Evolutionary conservation across 2,329 filamentous ascomycete genomes (phyloP), one percentile per base, ranked within the genome.

Genomic region (Huntiella savannae): DNA sequence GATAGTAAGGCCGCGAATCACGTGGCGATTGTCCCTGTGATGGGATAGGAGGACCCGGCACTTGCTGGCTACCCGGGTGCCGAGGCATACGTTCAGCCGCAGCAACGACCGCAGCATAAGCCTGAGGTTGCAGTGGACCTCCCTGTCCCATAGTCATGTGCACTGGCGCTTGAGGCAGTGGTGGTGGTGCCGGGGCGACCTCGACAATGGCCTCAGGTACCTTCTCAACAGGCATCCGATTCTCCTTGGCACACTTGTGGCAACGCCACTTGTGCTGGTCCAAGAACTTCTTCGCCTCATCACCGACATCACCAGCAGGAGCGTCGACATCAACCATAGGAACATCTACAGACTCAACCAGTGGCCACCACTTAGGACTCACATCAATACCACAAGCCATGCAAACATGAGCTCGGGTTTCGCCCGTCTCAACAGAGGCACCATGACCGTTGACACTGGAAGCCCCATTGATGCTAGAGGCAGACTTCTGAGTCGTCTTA

Each of bases 301-400:
- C 63, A 40, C 71, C 69, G 45, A 73, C 60, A 36, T 34, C 34
- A 10, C 35, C 13, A 37, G 57, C 60, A 38, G 66, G 69, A 22
- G 64, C 60, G 52, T 69, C 65, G 4, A 68, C 73, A 53, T 70
- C 75, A 40, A 60, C 67, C 38, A 70, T 63, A 52, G 63, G 65
- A 43, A 62, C 70, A 55, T 71, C 70, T 52, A 72, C 67, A 0
- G 58, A 57, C 51, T 67, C 62, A 53, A 72, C 65, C 46, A 73
- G 70, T 3, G 70, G 64, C 70, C 79, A 81, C 81, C 81, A 86
- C 55, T 72, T 79, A 4, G 80, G 82, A 54, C 78, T 85, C 43
- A 79, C 71, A 56, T 86, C 79, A 48, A 80, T 70, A 33, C 70
- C 70, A 54, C 77, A 81, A 5, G 73, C 77, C 40, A 74, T 67